These are phyloP conservation scores for Paramecium caudatum DNA, from an alignment of 73 alveolate genomes.

Conservation along the genomic window DNA sequence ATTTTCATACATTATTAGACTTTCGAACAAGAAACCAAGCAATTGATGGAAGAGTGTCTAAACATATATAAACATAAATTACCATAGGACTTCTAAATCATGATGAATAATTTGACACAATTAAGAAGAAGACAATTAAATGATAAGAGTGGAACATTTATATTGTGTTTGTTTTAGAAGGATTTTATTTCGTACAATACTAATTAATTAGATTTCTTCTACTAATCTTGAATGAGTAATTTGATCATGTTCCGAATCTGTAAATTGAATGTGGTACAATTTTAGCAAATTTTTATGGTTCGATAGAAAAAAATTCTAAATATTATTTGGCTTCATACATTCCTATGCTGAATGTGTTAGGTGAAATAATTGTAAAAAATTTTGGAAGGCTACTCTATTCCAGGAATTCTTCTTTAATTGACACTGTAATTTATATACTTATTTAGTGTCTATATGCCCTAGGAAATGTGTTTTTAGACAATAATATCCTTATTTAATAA, in stretches of 20 bases:
- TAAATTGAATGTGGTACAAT: constrained; percentile 5
- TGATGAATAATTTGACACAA: background rate
- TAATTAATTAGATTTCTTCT: constrained; percentile 16
- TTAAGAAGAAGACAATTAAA: background rate
- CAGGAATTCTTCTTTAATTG: constrained; percentile 10
- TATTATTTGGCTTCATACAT: constrained; percentile 7
- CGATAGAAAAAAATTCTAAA: constrained; percentile 5
- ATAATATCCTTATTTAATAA: background rate
- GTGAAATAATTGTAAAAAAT: constrained; percentile 5
- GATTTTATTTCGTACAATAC: background rate
- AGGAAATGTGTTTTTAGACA: constrained; percentile 36
- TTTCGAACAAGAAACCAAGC: background rate
- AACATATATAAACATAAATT: background rate
- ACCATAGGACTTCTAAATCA: background rate
- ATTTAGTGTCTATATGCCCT: constrained; percentile 28
- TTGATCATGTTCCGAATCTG: constrained; percentile 13
- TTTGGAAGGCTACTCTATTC: constrained; percentile 46
- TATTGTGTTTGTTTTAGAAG: background rate
- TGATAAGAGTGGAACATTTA: background rate
- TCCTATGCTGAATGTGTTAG: constrained; percentile 43
- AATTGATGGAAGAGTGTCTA: background rate
- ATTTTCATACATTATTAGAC: too few relatives aligned
- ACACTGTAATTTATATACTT: background rate
- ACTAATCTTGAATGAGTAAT: constrained; percentile 1
- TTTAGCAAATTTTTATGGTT: constrained; percentile 52